Base-by-base conservation (phyloP, 2,329 filamentous ascomycete genomes). In the Xylariaceae sp. region DNA sequence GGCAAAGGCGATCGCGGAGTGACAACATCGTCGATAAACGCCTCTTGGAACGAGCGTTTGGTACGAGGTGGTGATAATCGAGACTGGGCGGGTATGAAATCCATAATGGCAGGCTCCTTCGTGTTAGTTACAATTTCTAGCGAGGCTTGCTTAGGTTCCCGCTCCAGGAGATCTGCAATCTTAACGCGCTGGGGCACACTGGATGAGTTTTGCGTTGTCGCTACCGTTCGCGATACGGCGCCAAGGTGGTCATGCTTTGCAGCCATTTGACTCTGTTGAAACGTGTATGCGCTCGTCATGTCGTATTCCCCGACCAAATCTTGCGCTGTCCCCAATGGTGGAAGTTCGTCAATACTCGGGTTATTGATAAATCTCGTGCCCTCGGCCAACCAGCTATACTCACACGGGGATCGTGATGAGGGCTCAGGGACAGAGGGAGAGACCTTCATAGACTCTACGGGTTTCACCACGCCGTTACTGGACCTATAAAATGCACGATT, bases 321-420 rank as follows among this genome's bases (percentile, higher is more conserved):
- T 13, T 55, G 53, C 38, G 58, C 22, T 28, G 34, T 1, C 40
- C 42, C 44, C 22, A 53, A 14, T 31, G n/a, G 18, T 10, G 45
- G 41, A 33, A 55, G 40, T 43, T 58, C 53, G 31, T 56, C 48
- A 18, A 19, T 44, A 48, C 31, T 48, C 18, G 63, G 63, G 13
- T 62, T 57, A 31, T 68, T 65, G 11, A 73, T 61, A 45, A 74
- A 73, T 16, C 61, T 60, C 3, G 64, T 61, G 12, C 69, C 70
- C 12, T 69, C 53, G 17, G 14, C 39, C 5, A 41, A 41, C 57
- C 55, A 59, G 22, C 4, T 4, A 28, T 7, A 28, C 7, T 28
- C 22, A 28, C 22, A 28, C 13, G 34, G 34, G 13, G 34, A 38
- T 14, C 13, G 34, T 14, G 34, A 38, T 5, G 16, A 13, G 16